Evolutionary conservation across 257 asterid species (phyloP).

Genomic region (Lavandula angustifolia): DNA sequence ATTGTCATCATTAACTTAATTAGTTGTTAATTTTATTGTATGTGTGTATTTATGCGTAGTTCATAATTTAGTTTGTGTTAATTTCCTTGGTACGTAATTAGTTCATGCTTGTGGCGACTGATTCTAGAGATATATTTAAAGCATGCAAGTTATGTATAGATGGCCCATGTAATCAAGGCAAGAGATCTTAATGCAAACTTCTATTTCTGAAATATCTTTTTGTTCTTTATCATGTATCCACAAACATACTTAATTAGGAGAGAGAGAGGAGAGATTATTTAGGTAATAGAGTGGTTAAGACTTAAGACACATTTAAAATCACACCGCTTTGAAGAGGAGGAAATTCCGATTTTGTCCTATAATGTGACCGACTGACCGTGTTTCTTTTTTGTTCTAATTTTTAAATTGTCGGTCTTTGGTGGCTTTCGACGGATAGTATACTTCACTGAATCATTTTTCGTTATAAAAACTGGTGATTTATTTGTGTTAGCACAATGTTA

Average conservation of each 20-base stretch:
- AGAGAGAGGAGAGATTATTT: neutral
- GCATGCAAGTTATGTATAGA: neutral
- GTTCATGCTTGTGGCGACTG: slow-evolving; percentile 35
- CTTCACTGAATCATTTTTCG: no score
- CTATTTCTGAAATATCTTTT: slow-evolving; percentile 17
- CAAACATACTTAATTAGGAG: neutral
- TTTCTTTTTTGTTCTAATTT: no score
- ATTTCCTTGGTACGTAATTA: slow-evolving; percentile 41
- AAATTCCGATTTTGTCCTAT: no score
- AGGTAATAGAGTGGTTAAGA: neutral
- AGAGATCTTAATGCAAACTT: slow-evolving; percentile 35
- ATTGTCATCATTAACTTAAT: neutral
- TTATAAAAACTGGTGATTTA: no score
- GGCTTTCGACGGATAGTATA: no score
- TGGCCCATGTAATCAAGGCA: slow-evolving; percentile 41
- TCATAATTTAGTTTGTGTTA: slow-evolving; percentile 27
- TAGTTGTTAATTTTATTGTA: neutral
- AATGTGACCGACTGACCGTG: no score
- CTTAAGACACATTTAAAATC: neutral
- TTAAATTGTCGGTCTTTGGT: no score
- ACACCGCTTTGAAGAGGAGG: neutral
- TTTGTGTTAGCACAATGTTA: no score
- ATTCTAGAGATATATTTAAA: slow-evolving; percentile 25
- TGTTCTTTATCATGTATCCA: slow-evolving; percentile 23
- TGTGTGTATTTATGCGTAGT: neutral